phyloP scores from a whole-genome alignment of 306 rosid genomes.

The Dryas alaskensis region DNA sequence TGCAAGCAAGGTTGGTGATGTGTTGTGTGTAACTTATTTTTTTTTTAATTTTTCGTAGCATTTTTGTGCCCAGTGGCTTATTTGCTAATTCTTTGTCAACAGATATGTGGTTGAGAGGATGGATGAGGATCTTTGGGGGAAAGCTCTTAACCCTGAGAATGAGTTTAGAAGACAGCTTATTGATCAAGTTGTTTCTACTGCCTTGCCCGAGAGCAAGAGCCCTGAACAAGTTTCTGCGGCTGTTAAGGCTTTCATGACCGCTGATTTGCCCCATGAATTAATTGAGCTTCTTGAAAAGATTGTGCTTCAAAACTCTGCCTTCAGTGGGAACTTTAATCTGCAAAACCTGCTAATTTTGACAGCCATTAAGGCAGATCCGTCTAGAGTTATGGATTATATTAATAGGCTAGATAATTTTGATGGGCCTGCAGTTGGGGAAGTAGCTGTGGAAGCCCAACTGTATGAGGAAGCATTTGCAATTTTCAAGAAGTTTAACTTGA shows the following conservation, averaged over 20 bases:
- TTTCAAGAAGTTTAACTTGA: conserved; percentile 96
- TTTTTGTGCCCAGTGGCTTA: conserved; percentile 22
- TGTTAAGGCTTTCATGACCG: conserved; percentile 99
- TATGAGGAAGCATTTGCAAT: conserved; percentile 93
- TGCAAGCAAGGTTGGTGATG: conserved; percentile 90
- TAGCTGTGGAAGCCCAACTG: conserved; percentile 90
- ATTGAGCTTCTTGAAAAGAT: conserved; percentile 99
- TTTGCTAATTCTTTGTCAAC: conserved; percentile 26
- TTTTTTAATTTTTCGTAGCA: neutral
- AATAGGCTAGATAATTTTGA: conserved; percentile 95
- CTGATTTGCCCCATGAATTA: conserved; percentile 95
- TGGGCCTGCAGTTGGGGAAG: conserved; percentile 98
- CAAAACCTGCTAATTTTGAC: conserved; percentile 95
- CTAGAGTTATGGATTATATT: conserved; percentile 97
- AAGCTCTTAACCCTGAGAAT: conserved; percentile 87
- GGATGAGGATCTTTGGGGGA: conserved; percentile 97
- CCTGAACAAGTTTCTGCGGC: conserved; percentile 99
- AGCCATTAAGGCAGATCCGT: conserved; percentile 95
- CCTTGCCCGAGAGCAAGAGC: conserved; percentile 99
- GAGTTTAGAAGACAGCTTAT: conserved; percentile 88
- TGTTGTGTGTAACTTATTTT: conserved; percentile 11
- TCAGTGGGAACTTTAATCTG: conserved; percentile 96
- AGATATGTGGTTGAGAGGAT: conserved; percentile 99
- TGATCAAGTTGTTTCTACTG: conserved; percentile 97
- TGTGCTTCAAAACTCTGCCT: conserved; percentile 98